Evolutionary conservation across 192 early-diverging fungal species (phyloP).

Genomic region (Coemansia sp.): DNA sequence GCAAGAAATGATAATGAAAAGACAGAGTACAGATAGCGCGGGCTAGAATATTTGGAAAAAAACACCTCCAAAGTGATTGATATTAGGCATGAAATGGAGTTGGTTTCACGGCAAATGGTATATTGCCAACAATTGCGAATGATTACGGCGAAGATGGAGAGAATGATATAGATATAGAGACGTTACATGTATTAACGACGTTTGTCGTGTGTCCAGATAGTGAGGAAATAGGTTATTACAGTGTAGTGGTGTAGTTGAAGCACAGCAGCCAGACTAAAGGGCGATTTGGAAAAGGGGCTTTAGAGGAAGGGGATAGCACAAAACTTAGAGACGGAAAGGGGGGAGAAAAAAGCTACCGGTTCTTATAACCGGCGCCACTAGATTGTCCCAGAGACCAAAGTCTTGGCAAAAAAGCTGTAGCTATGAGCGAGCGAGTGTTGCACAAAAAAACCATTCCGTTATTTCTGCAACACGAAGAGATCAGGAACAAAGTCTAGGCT

Average conservation of each 20-base stretch:
- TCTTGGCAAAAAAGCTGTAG: not conserved
- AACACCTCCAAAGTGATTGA: too few species aligned
- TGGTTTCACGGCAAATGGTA: too few species aligned
- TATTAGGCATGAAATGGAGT: too few species aligned
- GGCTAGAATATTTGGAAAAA: too few species aligned
- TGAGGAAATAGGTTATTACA: too few species aligned
- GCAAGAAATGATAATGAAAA: not conserved
- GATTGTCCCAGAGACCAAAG: not conserved
- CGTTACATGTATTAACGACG: not conserved
- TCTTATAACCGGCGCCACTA: not conserved
- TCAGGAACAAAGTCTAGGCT: not conserved
- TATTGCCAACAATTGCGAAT: too few species aligned
- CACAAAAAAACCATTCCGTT: not conserved
- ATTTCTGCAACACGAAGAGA: not conserved
- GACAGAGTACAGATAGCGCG: too few species aligned
- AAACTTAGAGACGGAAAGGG: too few species aligned
- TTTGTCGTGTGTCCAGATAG: too few species aligned
- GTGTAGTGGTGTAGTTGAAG: not conserved
- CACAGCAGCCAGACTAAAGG: not conserved
- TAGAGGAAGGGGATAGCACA: not conserved
- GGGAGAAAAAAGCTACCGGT: not conserved
- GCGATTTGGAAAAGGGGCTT: not conserved
- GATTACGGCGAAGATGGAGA: not conserved
- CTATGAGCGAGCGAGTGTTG: not conserved
- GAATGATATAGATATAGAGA: not conserved